These are phyloP conservation scores for Lecanoromycetidae sp. DNA, from an alignment of 2,329 filamentous ascomycete genomes.

Conservation along the genomic window DNA sequence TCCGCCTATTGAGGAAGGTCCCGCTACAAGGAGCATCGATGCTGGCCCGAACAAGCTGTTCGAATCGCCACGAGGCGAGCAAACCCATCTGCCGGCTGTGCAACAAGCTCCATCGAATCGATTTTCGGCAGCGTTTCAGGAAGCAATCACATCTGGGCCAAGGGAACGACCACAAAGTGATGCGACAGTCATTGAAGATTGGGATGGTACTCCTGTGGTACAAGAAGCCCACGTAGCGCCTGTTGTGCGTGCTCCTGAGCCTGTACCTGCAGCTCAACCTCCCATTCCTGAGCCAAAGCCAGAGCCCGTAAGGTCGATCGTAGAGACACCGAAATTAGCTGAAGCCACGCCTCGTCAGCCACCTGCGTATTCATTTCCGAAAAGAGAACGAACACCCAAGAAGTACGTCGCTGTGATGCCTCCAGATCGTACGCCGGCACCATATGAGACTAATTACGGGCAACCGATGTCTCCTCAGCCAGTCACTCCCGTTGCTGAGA, in stretches of 20 bases:
- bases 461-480: slow-evolving; percentile 40
- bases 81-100: neutral
- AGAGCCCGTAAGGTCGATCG: neutral
- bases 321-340: neutral
- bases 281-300: neutral
- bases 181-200: slow-evolving; percentile 23
- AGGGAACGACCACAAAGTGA: slow-evolving; percentile 19
- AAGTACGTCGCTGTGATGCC: slow-evolving; percentile 49
- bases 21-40: neutral
- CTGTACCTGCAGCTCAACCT: slow-evolving; percentile 13
- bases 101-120: slow-evolving; percentile 16
- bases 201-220: slow-evolving; percentile 24
- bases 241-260: slow-evolving; percentile 20
- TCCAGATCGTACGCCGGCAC: slow-evolving; percentile 32
- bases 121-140: slow-evolving; percentile 18
- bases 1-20: neutral
- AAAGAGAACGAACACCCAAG: slow-evolving; percentile 21
- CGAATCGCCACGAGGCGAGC: neutral
- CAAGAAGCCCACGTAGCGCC: slow-evolving; percentile 23
- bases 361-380: slow-evolving; percentile 41
- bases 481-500: neutral
- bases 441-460: slow-evolving; percentile 22
- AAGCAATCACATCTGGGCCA: slow-evolving; percentile 12
- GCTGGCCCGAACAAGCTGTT: neutral
- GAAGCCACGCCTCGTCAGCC: slow-evolving; percentile 33